Evolutionary conservation across 345 rosid genomes (phyloP), one percentile per base, ranked within the genome.

Genomic region (Eucalyptus tenuipes): DNA sequence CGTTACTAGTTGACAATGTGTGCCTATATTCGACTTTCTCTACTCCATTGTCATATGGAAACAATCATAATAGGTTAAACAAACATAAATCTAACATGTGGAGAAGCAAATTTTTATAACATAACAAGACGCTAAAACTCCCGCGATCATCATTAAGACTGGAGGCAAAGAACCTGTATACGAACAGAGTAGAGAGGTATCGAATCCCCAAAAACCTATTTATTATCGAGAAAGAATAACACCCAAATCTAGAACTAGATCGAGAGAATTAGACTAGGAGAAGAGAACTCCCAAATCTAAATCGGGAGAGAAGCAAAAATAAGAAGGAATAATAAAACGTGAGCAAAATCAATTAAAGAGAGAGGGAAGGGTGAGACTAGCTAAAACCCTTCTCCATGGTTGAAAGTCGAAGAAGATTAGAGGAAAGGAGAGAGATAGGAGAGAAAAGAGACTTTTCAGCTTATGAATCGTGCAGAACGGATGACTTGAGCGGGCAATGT

Each of bases 11-110:
- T 52, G 4, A 5, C 25, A 52, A 52, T 2, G 10, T 52, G 10
- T 52, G 25, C 57, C 25, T 52, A 52, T 24, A 0, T 52, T 52
- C 1, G 0, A 52, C 57, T 20, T 20, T 10, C 25, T 20, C 10
- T 52, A 52, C 57, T 0, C 57, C 10, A 3, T 52, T 20, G 2
- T 52, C 0, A 0, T 52, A 52, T 52, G 57, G 1, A 52, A 52
- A 52, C 25, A 52, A 52, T 0, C 0, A 7, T 7, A 18, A 52
- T 52, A 52, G 57, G 57, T 52, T 52, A 52, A 49, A 52, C 57
- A 20, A 52, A 52, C 25, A 20, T 0, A 52, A 0, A 52, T 52
- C 0, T 52, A 52, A 52, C 25, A 1, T 3, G 2, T 8, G 25
- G 10, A 52, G 25, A 0, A 52, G 25, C 0, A 52, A 52, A 20